Evolutionary conservation across 257 asterid genomes (phyloP).

Genomic region (Penstemon barbatus): DNA sequence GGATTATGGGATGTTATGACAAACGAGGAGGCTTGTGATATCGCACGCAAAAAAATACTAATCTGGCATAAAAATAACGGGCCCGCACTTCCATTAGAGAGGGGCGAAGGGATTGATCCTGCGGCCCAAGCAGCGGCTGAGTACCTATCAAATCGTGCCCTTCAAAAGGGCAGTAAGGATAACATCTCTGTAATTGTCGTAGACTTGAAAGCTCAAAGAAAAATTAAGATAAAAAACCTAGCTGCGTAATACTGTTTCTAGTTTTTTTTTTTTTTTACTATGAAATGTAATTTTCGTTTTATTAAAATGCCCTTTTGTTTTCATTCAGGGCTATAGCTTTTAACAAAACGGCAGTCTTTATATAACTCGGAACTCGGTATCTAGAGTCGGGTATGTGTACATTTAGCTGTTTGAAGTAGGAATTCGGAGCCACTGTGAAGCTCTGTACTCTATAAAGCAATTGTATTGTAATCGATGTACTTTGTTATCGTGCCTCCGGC

Average conservation of each 20-base stretch:
- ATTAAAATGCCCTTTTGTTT: constrained; percentile 40
- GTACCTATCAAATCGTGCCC: constrained; percentile 75
- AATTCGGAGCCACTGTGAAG: constrained; percentile 16
- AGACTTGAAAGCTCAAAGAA: constrained; percentile 81
- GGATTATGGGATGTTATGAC: constrained; percentile 96
- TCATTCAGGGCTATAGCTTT: constrained; percentile 38
- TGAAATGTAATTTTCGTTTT: constrained; percentile 28
- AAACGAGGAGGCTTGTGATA: constrained; percentile 82
- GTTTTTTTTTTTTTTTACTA: constrained; percentile 15
- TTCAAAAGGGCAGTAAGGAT: constrained; percentile 92
- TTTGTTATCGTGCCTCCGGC: constrained; percentile 25
- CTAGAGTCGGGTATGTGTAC: constrained; percentile 27
- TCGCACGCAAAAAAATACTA: constrained; percentile 75
- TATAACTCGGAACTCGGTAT: constrained; percentile 19
- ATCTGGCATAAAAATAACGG: constrained; percentile 76
- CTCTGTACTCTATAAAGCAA: not conserved
- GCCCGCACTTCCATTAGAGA: constrained; percentile 37
- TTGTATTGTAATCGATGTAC: not conserved
- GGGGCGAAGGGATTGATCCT: constrained; percentile 85
- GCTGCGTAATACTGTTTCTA: constrained; percentile 12
- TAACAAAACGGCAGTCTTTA: constrained; percentile 15
- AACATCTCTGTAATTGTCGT: constrained; percentile 76
- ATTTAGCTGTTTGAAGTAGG: constrained; percentile 39
- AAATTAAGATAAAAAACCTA: constrained; percentile 53
- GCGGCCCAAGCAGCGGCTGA: constrained; percentile 97